Evolutionary conservation across 2,329 filamentous ascomycete genomes (phyloP).

Genomic region (Xylogone sp.): DNA sequence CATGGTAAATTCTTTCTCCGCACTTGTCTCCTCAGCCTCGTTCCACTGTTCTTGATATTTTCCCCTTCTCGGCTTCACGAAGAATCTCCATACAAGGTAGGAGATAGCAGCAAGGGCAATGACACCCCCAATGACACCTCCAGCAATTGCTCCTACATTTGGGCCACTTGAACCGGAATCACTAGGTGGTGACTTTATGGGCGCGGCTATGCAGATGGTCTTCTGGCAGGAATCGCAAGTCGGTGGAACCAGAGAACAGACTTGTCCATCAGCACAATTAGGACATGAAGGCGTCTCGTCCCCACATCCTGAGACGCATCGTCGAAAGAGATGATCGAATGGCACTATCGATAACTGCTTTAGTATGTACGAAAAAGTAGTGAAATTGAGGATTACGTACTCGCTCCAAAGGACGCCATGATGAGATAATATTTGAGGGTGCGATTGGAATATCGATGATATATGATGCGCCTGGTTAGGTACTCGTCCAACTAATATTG

Average conservation of each 20-base stretch:
- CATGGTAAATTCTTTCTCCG: conserved; percentile 50
- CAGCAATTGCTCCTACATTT: conserved; percentile 82
- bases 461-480: not conserved
- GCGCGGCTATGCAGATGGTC: conserved; percentile 48
- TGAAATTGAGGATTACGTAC: not conserved
- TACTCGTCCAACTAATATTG: not conserved
- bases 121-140: conserved; percentile 84
- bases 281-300: conserved; percentile 52
- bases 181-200: conserved; percentile 19
- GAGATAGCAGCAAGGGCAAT: conserved; percentile 68
- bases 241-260: conserved; percentile 55
- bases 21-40: conserved; percentile 43
- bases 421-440: not conserved
- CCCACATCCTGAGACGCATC: conserved; percentile 54
- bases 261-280: conserved; percentile 48
- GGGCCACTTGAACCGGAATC: conserved; percentile 42
- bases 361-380: not conserved
- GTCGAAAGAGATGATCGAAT: conserved; percentile 42
- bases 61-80: conserved; percentile 74
- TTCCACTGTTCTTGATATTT: conserved; percentile 60
- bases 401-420: not conserved
- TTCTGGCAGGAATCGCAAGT: conserved; percentile 58
- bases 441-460: not conserved
- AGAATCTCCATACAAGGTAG: conserved; percentile 84
- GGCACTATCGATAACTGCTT: conserved; percentile 14